These are phyloP conservation scores for Gyrodon lividus DNA, from an alignment of 768 basidiomycete species.

Conservation along the genomic window DNA sequence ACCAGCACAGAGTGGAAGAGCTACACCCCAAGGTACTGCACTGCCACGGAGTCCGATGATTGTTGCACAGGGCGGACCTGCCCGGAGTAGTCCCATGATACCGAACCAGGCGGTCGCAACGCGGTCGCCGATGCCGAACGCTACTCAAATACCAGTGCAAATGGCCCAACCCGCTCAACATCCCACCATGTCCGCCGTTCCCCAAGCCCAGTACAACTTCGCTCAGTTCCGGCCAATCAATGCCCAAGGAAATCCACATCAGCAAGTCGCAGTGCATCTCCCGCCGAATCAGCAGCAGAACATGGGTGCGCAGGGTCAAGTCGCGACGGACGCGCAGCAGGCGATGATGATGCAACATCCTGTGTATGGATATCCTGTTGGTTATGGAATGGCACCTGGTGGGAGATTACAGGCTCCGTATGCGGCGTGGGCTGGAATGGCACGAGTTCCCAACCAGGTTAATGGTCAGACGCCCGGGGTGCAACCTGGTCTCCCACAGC, in stretches of 20 bases:
- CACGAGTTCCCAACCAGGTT: constrained; percentile 19
- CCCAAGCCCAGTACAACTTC: constrained; percentile 34
- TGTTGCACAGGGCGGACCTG: constrained; percentile 6
- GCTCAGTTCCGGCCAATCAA: constrained; percentile 35
- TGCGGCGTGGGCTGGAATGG: constrained; percentile 23
- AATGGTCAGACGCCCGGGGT: constrained; percentile 29
- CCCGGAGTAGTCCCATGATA: constrained; percentile 39
- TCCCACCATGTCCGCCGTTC: constrained; percentile 15
- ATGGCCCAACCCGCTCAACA: constrained; percentile 27
- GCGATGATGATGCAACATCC: constrained; percentile 31
- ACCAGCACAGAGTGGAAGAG: constrained; percentile 28
- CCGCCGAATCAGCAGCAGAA: constrained; percentile 31
- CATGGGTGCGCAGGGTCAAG: constrained; percentile 22
- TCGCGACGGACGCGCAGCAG: constrained; percentile 25
- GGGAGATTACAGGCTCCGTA: constrained; percentile 22
- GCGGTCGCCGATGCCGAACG: constrained; percentile 20
- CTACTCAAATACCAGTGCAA: constrained; percentile 22
- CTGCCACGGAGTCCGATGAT: constrained; percentile 17
- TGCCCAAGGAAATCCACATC: constrained; percentile 26
- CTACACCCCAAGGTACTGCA: constrained; percentile 27
- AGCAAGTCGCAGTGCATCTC: constrained; percentile 22
- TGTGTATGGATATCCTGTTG: constrained; percentile 26
- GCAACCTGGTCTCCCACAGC: constrained; percentile 30
- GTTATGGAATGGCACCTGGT: constrained; percentile 19
- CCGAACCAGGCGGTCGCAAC: constrained; percentile 26